Base-by-base conservation (phyloP, 352 stramenopile species). In the Globisporangium solare region DNA sequence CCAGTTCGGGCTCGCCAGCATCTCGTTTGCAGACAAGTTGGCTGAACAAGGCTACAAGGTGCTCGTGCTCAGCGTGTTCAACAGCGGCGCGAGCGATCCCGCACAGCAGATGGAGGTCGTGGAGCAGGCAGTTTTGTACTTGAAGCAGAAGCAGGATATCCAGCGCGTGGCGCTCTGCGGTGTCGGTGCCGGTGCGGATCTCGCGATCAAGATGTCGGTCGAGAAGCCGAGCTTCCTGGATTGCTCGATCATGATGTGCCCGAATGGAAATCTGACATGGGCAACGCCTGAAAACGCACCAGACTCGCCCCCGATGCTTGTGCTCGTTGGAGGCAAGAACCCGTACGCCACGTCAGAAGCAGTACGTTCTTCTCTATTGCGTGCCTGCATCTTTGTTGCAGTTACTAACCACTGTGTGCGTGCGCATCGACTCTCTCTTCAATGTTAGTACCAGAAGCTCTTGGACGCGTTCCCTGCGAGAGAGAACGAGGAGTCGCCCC, bases 11-110 rank as follows among this genome's bases (percentile, higher is more conserved):
- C 70, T 88, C 40, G 76, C 79, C 18, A 73, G 67, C 43, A 64
- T 88, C 51, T 82, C 80, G 5, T 95, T 94, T 60, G 86, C 86
- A 5, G 86, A 95, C 61, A 92, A 93, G 46, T 64, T 95, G 49
- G 83, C 83, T 3, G 86, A 95, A 56, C 86, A 95, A 60, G 83
- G 83, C 51, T 95, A 94, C 68, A 94, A 95, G 58, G 83, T 95
- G 52, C 60, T 94, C 45, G 81, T 90, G 51, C 55, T 90, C 52
- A 70, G 83, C 58, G 49, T 83, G 27, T 76, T 76, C 40, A 53
- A 56, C 18, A 50, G 48, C 18, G 63, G 70, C 39, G 64, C 57
- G 31, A 59, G 42, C 17, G 64, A 57, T 1, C 54, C 64, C 0
- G 42, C 14, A 0, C 18, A 75, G n/a, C 65, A 76, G 22, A 56